Percentiles rank a stretch among this genome's conserved stretches.
phyloP scores from a whole-genome alignment of 345 rosid species.

The Pelargonium nanum region DNA sequence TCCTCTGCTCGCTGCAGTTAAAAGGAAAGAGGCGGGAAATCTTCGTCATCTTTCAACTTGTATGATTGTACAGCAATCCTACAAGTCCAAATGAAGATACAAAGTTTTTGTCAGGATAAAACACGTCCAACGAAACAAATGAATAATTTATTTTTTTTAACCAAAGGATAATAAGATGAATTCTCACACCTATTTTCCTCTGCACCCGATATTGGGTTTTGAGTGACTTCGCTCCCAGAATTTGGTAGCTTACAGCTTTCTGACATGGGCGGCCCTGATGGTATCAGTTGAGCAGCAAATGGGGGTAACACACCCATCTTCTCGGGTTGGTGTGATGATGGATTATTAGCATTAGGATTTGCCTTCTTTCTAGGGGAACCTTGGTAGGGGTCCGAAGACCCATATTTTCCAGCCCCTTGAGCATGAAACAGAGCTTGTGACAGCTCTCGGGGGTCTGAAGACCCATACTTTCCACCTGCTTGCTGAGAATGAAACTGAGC shows the following conservation, averaged over 20 bases:
- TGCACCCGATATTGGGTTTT: background rate
- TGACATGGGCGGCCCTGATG: background rate
- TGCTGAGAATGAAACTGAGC: background rate
- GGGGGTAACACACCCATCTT: background rate
- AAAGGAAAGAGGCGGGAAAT: slow-evolving; percentile 64
- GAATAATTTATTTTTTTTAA: too few relatives aligned
- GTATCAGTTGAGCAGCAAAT: background rate
- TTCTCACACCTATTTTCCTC: background rate
- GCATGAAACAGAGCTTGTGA: too few relatives aligned
- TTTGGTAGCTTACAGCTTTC: background rate
- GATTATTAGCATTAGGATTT: slow-evolving; percentile 32
- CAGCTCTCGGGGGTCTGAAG: too few relatives aligned
- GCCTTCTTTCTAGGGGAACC: slow-evolving; percentile 1
- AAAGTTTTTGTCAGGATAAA: slow-evolving; percentile 1
- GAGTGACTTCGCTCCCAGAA: background rate
- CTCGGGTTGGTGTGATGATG: slow-evolving; percentile 8
- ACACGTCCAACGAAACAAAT: too few relatives aligned
- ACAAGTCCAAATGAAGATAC: slow-evolving; percentile 11
- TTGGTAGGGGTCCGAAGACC: background rate
- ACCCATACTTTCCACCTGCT: background rate
- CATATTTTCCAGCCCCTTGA: too few relatives aligned
- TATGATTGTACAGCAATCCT: slow-evolving; percentile 50
- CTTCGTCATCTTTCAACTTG: slow-evolving; percentile 65
- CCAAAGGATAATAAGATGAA: too few relatives aligned
- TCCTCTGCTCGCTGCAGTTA: background rate